Evolutionary conservation across 192 early-diverging fungal species (phyloP).

Genomic region (Coemansia sp.): DNA sequence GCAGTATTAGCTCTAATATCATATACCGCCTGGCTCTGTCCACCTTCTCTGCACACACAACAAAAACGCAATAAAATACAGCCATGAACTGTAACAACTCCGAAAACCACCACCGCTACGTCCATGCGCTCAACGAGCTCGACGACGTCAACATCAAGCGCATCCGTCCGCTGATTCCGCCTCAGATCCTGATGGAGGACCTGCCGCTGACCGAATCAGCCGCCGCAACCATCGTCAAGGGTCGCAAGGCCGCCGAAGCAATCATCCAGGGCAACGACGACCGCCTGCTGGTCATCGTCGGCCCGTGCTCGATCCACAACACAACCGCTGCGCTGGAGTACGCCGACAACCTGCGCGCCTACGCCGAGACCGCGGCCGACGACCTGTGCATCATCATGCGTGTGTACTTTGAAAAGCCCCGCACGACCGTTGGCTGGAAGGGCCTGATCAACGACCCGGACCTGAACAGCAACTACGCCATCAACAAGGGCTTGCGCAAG

Average conservation of each 20-base stretch:
- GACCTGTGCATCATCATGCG: slow-evolving; percentile 79
- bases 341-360: slow-evolving; percentile 59
- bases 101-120: slow-evolving; percentile 23
- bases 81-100: slow-evolving; percentile 24
- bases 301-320: slow-evolving; percentile 85
- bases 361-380: slow-evolving; percentile 54
- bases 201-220: slow-evolving; percentile 72
- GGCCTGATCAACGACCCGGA: slow-evolving; percentile 84
- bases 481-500: slow-evolving; percentile 80
- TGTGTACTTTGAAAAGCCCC: slow-evolving; percentile 85
- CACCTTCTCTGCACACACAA: no score
- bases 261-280: slow-evolving; percentile 74
- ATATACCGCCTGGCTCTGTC: no score
- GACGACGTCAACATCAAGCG: slow-evolving; percentile 86
- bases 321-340: slow-evolving; percentile 76
- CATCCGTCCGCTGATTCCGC: slow-evolving; percentile 80
- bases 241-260: slow-evolving; percentile 60
- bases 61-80: neutral
- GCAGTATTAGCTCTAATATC: no score
- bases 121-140: slow-evolving; percentile 82
- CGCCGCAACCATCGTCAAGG: slow-evolving; percentile 68
- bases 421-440: slow-evolving; percentile 90
- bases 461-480: slow-evolving; percentile 69
- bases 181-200: slow-evolving; percentile 91
- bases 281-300: slow-evolving; percentile 77